Evolutionary conservation across 129 eudicot genomes (phyloP), one percentile per base, ranked within the genome.

Genomic region (Flaveria linearis): DNA sequence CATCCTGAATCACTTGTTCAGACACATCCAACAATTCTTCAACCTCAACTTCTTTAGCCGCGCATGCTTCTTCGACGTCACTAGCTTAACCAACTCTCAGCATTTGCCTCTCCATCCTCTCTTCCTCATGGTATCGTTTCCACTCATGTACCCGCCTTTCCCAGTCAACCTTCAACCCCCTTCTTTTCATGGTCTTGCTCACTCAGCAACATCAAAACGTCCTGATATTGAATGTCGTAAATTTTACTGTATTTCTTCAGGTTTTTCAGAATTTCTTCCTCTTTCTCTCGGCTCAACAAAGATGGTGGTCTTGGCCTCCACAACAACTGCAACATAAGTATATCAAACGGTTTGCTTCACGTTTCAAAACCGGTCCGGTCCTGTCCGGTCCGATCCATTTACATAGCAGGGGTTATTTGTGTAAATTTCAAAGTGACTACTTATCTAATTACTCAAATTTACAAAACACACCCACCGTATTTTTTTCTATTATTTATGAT

Each of bases 261-360:
- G 71, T 92, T 89, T 83, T 89, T 92, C 0, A 88, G 76, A 1
- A 92, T 87, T 65, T 92, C 97, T 53, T 92, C 97, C 68, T 92
- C 97, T 75, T 89, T 87, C 77, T 92, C 97, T 0, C 87, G 83
- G 69, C 81, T 89, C 91, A 92, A 74, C 78, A 89, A 82, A 0
- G 97, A 82, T 66, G 91, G 91, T 4, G 96, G 97, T 79, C 97
- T 89, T 65, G 96, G 97, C 28, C 97, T 86, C 97, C 97, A 92
- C 47, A 80, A 68, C 64, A 80, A 92, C 96, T 92, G 89, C 17
- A 9, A 72, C 47, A 72, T 25, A 25, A 25, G 26, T 25, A 25
- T 25, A 72, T 55, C 45, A 41, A 41, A 41, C 45, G 9, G 45
- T 41, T 7, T 41, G 26, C 26, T 25, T 25, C 26, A 25, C 26